A percentile compares a stretch with the other conserved stretches of the same genome.
These are phyloP conservation scores for Neophaeococcomyces mojaviensis DNA, from an alignment of 2,329 filamentous ascomycete genomes.

Conservation along the genomic window DNA sequence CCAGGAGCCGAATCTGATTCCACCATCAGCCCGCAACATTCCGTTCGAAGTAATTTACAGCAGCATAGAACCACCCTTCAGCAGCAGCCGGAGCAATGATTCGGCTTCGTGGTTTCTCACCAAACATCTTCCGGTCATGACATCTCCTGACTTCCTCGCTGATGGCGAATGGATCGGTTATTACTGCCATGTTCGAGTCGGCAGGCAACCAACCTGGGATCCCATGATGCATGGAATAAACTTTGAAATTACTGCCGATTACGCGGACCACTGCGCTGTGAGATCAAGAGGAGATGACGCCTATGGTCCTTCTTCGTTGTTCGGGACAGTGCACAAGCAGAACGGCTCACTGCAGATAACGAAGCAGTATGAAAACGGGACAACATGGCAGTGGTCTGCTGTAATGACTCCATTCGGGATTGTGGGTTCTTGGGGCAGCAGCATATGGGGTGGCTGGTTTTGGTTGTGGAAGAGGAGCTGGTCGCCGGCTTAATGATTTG, in stretches of 20 bases:
- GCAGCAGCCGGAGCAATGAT: no score
- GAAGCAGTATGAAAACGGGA: background rate
- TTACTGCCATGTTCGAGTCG: background rate
- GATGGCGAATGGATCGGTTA: constrained; percentile 2
- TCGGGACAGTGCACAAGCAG: background rate
- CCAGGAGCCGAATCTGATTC: background rate
- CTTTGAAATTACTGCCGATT: background rate
- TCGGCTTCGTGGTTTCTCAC: background rate
- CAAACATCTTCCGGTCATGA: background rate
- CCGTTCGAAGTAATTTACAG: background rate
- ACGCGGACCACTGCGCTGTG: background rate
- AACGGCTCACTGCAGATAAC: background rate
- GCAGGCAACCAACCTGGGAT: background rate
- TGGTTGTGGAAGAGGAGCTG: constrained; percentile 7
- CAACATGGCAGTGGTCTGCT: background rate
- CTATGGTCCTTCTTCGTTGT: background rate
- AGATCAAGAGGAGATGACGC: background rate
- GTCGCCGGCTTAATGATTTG: background rate
- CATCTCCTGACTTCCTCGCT: background rate
- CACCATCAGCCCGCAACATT: background rate
- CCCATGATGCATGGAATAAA: constrained; percentile 2
- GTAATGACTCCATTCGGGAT: constrained; percentile 3
- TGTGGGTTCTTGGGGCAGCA: background rate
- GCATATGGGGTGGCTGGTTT: constrained; percentile 1
- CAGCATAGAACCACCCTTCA: no score